Base-by-base conservation (phyloP, 2,329 filamentous ascomycete genomes). In the Blastomyces emzantsi region DNA sequence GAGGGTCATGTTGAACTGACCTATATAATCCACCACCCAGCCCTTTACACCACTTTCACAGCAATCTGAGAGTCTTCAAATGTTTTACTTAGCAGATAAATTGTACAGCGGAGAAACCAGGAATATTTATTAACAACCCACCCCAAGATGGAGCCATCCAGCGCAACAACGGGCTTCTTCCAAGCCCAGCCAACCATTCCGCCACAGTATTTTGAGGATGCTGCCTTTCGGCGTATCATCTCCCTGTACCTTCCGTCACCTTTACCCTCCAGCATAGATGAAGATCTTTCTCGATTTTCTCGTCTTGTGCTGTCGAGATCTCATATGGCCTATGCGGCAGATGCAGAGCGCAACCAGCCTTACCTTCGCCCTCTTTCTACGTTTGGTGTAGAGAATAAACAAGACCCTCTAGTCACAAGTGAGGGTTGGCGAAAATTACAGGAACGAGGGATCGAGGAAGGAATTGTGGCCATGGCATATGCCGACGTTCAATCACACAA, bases 371-470 rank as follows among this genome's bases (percentile, higher is more conserved):
- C 69, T 4, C 65, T 70, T 13, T 68, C 66, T 11, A 69, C 69
- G 1, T 71, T 71, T 41, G 69, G 69, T 13, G 64, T 61, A 2
- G 69, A 71, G 60, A 71, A 71, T 41, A 69, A 66, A 33, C 64
- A 67, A 33, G 68, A 72, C 57, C 63, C 69, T 4, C 57, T 72
- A 5, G 62, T 69, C 19, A 72, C 70, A 4, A 66, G 68, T 19
- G 70, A 71, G 51, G 70, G 70, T 45, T 71, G 70, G 70, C 65
- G 70, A 28, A 52, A 61, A 19, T 64, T 72, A 8, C 68, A 69
- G 49, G 64, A 67, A 25, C 67, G 68, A 6, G 70, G 69, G 30
- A 69, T 70, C 25, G 60, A 60, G 55, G 70, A 72, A 62, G 70
- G 70, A 9, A 68, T 71, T 2, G 69, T 72, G 5, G 67, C 65